These are phyloP conservation scores for Neurospora tetraspora DNA, from an alignment of 495 filamentous ascomycete species.

Conservation along the genomic window DNA sequence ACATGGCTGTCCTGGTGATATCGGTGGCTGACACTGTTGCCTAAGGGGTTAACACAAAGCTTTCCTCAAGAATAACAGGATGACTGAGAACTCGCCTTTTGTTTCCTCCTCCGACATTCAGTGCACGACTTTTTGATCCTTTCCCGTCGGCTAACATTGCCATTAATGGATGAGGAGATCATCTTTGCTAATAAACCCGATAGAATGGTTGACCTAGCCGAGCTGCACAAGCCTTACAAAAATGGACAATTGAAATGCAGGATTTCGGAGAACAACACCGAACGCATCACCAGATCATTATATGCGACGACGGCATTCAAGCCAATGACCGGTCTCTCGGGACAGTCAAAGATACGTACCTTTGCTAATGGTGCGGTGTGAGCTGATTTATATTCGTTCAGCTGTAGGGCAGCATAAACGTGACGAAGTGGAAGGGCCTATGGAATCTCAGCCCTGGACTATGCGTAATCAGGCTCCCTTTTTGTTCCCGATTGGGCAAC, in stretches of 20 bases:
- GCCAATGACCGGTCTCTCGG: not conserved
- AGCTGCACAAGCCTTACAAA: not conserved
- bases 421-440: not conserved
- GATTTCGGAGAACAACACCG: not conserved
- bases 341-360: not conserved
- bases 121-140: constrained; percentile 5
- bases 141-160: not conserved
- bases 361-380: not conserved
- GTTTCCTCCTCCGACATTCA: constrained; percentile 9
- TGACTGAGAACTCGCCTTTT: constrained; percentile 1
- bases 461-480: not conserved
- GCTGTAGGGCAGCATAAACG: not conserved
- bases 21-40: constrained; percentile 2
- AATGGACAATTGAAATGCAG: not conserved
- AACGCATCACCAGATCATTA: not conserved
- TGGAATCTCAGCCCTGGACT: not conserved
- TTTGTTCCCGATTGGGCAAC: not conserved
- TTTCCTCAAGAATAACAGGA: not conserved
- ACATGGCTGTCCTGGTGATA: not conserved
- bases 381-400: not conserved
- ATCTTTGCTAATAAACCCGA: not conserved
- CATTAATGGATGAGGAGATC: not conserved
- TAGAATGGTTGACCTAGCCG: not conserved
- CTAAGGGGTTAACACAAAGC: not conserved
- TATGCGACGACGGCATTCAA: not conserved